Base-by-base conservation (phyloP, 1,284 basidiomycete species). In the Pisolithus thermaeus region DNA sequence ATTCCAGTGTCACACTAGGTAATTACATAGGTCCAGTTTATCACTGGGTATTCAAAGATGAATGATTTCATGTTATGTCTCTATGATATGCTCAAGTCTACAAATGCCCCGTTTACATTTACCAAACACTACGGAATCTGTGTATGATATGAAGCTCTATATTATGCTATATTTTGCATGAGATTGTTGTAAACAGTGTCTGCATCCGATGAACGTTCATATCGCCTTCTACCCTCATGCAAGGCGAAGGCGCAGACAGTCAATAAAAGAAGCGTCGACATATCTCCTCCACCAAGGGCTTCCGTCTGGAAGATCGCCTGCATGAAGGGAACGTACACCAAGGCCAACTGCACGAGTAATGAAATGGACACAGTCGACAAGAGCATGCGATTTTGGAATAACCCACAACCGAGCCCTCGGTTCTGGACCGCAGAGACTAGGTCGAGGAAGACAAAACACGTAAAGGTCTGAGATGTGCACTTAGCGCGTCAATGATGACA, bases 391-490 rank as follows among this genome's bases (percentile, higher is more conserved):
- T 99, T 99, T 60, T 87, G 82, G 52, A 80, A 74, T 23, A 93
- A 64, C 8, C 82, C 81, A 59, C 89, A 92, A 20, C 85, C 84
- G 7, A 97, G 78, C 7, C 94, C 93, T 43, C 96, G 87, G 69
- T 93, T 97, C 69, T 98, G 96, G 18, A 97, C 70, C 0, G 96
- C 96, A 22, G 92, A 96, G 1, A 93, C 90, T 38, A 99, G 82
- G 70, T 98, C 96, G 53, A 99, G 84, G 75, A 98, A 90, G 52
- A 99, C 96, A 70, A 98, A 98, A 64, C 84, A 89, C n/a, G 93
- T 92, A 68, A 99, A 99, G 4, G 95, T 98, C 93, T 95, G 61
- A 7, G 32, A 40, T 23, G 52, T 7, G 60, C 3, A 9, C 16
- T 40, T 6, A 46, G 7, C 1, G 16, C 16, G n/a, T 6, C 7